These are phyloP conservation scores for Pichia cactophila DNA, from an alignment of 1,139 yeast genomes.

Conservation along the genomic window DNA sequence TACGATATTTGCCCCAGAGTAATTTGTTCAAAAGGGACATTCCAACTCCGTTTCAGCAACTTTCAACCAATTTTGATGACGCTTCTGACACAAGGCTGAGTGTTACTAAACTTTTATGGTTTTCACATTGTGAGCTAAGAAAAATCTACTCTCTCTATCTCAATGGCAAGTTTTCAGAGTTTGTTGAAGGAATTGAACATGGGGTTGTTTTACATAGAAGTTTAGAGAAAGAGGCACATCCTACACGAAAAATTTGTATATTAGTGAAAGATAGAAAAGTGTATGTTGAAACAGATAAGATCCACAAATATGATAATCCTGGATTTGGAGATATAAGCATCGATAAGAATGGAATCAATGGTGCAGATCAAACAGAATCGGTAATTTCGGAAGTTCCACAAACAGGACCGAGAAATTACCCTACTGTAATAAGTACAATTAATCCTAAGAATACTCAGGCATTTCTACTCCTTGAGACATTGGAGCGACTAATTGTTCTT, in stretches of 20 bases:
- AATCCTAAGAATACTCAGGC: neutral
- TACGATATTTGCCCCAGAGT: slow-evolving; percentile 1
- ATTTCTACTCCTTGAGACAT: slow-evolving; percentile 12
- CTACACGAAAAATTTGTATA: slow-evolving; percentile 6
- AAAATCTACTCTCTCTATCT: slow-evolving; percentile 19
- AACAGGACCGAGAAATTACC: neutral
- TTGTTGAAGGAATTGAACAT: slow-evolving; percentile 22
- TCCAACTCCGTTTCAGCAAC: slow-evolving; percentile 10
- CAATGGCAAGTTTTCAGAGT: slow-evolving; percentile 3
- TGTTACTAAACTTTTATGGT: slow-evolving; percentile 23
- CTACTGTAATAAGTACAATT: neutral
- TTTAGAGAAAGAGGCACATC: slow-evolving; percentile 38
- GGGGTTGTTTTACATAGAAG: slow-evolving; percentile 39
- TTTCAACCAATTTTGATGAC: slow-evolving; percentile 4
- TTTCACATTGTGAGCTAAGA: slow-evolving; percentile 24
- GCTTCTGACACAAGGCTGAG: slow-evolving; percentile 16
- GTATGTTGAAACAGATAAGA: neutral
- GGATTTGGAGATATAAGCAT: neutral
- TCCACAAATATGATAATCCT: neutral
- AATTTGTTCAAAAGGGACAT: neutral
- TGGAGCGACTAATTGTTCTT: slow-evolving; percentile 31
- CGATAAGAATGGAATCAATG: too few relatives aligned
- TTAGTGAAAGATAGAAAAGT: neutral
- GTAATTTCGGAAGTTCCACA: neutral
- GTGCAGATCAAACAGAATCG: neutral